phyloP scores from a whole-genome alignment of 2,329 filamentous ascomycete genomes.

The Aschersonia sp. region DNA sequence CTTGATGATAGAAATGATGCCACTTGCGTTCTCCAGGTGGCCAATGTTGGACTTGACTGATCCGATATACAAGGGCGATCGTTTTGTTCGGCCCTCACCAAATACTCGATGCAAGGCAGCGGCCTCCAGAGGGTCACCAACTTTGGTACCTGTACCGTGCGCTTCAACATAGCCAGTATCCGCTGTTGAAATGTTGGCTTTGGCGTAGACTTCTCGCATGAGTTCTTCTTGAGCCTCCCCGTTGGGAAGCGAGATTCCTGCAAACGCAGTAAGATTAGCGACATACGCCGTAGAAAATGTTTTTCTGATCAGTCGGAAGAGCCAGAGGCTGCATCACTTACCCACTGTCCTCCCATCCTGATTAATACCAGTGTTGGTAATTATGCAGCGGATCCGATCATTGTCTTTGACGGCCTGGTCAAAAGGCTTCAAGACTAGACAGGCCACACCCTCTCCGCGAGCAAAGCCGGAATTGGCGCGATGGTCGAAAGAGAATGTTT shows the following conservation, averaged over 20 bases:
- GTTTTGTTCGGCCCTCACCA: constrained; percentile 20
- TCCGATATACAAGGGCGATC: constrained; percentile 29
- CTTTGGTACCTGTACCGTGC: constrained; percentile 41
- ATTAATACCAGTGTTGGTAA: constrained; percentile 34
- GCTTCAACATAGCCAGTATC: constrained; percentile 28
- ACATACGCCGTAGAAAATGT: no score
- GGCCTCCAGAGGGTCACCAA: constrained; percentile 42
- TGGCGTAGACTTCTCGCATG: constrained; percentile 21
- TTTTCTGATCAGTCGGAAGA: no score
- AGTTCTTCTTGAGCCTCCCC: constrained; percentile 28
- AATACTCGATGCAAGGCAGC: constrained; percentile 30
- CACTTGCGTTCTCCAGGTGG: constrained; percentile 35
- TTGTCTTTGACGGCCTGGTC: constrained; percentile 38
- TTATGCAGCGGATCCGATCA: constrained; percentile 37
- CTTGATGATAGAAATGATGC: constrained; percentile 38
- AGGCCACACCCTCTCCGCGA: constrained; percentile 43
- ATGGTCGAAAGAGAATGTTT: constrained; percentile 27
- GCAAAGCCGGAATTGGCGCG: constrained; percentile 34
- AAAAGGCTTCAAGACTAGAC: constrained; percentile 42
- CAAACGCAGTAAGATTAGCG: not conserved
- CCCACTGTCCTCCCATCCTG: constrained; percentile 35
- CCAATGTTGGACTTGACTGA: constrained; percentile 37
- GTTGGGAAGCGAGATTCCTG: constrained; percentile 42
- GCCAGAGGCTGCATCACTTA: not conserved
- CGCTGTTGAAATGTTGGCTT: constrained; percentile 12